Conservation (phyloP, 2,329 filamentous ascomycete genomes). For the Talaromyces atroroseus region DNA sequence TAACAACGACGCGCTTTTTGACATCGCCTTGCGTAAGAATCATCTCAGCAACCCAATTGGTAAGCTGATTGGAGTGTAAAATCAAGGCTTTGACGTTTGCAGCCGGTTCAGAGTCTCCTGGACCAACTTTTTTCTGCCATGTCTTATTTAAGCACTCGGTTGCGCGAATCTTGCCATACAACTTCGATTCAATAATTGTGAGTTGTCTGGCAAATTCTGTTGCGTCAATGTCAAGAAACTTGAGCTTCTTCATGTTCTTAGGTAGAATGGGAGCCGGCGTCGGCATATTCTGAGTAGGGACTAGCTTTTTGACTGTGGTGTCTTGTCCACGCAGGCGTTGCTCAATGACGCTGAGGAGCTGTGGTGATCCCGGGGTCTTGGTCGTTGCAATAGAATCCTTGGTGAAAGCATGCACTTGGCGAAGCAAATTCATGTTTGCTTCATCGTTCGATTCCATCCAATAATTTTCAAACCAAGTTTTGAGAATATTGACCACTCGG, state of each 20-base stretch:
- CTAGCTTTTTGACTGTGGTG: constrained; percentile 74
- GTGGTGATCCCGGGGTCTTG: constrained; percentile 81
- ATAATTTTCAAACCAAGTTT: constrained; percentile 97
- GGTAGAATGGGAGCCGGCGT: constrained; percentile 86
- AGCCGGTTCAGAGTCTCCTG: constrained; percentile 67
- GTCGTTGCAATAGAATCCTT: constrained; percentile 88
- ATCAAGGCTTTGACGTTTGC: constrained; percentile 95
- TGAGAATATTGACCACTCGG: constrained; percentile 93
- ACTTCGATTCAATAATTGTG: constrained; percentile 89
- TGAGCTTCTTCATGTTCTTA: constrained; percentile 99
- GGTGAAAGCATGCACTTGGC: constrained; percentile 84
- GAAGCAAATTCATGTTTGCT: constrained; percentile 77
- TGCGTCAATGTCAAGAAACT: constrained; percentile 94
- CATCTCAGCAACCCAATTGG: constrained; percentile 99
- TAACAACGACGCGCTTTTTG: constrained; percentile 92
- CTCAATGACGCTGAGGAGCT: constrained; percentile 80
- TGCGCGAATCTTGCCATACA: constrained; percentile 93
- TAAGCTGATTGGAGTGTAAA: constrained; percentile 96
- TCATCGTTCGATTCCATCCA: constrained; percentile 97
- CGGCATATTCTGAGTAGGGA: constrained; percentile 77
- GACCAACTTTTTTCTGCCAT: constrained; percentile 90
- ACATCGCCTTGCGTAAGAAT: constrained; percentile 91
- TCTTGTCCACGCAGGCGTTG: constrained; percentile 86
- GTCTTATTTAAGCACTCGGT: constrained; percentile 97
- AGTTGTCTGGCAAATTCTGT: constrained; percentile 96